Evolutionary conservation across 2,329 filamentous ascomycete species (phyloP).

Genomic region (Clarireedia monteithiana): DNA sequence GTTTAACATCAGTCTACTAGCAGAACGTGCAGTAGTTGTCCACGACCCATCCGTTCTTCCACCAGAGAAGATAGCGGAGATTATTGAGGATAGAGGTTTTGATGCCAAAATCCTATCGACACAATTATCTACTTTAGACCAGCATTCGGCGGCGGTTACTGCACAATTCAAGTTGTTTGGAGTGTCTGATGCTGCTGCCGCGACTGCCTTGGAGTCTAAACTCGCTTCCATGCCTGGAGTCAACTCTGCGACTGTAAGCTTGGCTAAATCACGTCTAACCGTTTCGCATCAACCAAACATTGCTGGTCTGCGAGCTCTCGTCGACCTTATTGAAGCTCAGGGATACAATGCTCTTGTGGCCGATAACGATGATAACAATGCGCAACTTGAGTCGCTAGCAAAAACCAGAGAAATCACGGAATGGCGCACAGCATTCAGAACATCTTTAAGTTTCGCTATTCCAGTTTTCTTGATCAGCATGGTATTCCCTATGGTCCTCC

Average conservation of each 20-base stretch:
- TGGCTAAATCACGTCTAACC: conserved; percentile 65
- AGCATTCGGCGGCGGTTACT: conserved; percentile 48
- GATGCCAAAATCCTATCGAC: conserved; percentile 78
- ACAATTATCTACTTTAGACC: conserved; percentile 48
- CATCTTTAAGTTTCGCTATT: conserved; percentile 73
- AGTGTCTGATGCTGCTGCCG: conserved; percentile 61
- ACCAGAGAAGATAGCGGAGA: conserved; percentile 67
- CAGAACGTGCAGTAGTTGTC: conserved; percentile 81
- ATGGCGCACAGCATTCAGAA: conserved; percentile 75
- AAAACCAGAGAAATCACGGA: conserved; percentile 96
- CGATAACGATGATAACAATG: conserved; percentile 91
- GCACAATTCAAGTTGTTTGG: conserved; percentile 83
- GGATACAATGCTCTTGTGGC: conserved; percentile 86
- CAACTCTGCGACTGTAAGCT: conserved; percentile 62
- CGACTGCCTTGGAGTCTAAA: conserved; percentile 60
- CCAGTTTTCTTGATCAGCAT: conserved; percentile 92
- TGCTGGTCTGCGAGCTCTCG: conserved; percentile 73
- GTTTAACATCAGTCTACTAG: conserved; percentile 92
- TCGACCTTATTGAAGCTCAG: conserved; percentile 71
- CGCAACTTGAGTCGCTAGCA: conserved; percentile 87
- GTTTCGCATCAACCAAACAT: conserved; percentile 65
- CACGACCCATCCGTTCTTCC: conserved; percentile 69
- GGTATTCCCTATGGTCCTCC: conserved; percentile 82
- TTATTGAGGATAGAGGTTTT: conserved; percentile 85
- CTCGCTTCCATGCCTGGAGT: conserved; percentile 63